Base-by-base conservation (phyloP, 306 rosid genomes). In the Oxytropis ochrocephala region DNA sequence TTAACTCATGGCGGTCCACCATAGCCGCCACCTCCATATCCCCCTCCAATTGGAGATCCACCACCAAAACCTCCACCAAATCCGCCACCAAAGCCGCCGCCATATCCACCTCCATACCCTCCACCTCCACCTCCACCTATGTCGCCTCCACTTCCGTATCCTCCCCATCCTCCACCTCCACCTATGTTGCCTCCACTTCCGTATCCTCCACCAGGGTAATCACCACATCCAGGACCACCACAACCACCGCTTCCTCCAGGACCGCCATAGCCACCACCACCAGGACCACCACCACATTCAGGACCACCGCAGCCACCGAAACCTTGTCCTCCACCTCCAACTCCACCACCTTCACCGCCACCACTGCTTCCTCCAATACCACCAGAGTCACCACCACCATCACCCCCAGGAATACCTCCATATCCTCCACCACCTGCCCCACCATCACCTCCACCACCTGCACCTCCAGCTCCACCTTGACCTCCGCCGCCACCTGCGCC, bases 111-210 rank as follows among this genome's bases (percentile, higher is more conserved):
- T 11, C 82, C 79, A 6, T 42, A 29, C 4, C 85, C 88, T 2
- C 70, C 80, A 4, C 70, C 85, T 6, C 70, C 78, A 0, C 77
- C 81, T 11, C 80, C 85, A 2, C 85, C 82, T 24, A 24, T 24
- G 29, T 2, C 3, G 29, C 29, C 60, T 2, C 80, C 82, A 12
- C 62, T 51, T 1, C 81, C 75, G 0, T 77, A 46, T 0, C 81
- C 74, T 0, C 75, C 32, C n/a, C 39, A 46, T 0, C 84, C 74
- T 0, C 73, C 32, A 1, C 75, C 83, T 11, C 32, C 55, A 18
- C 85, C 82, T 24, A 24, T 24, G 29, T 2, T 2, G 29, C 29
- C 60, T 2, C 80, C 82, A 12, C 62, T 51, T 1, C 81, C 75
- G 0, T 77, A 46, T 0, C 81, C 74, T 0, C 75, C 32, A 1